Evolutionary conservation across 2,329 filamentous ascomycete species (phyloP), one percentile per base, ranked within the genome.

Genomic region (Penicillium verrucosum): DNA sequence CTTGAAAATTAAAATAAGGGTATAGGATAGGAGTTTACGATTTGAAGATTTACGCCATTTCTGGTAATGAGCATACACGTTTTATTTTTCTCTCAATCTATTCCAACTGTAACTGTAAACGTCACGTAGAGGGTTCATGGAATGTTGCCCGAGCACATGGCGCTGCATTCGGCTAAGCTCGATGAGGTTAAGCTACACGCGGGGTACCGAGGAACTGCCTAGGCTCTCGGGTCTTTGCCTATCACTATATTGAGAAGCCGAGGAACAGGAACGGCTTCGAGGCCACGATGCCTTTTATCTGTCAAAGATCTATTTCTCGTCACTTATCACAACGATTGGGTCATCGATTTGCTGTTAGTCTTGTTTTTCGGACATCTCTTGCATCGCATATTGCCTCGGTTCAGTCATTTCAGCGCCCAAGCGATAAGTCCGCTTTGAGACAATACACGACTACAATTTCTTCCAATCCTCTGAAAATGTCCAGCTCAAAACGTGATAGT

Each of bases 21-120:
- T 62, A 68, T 59, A 63, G 65, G 63, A 62, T 59, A 60, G 70
- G 69, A 72, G 70, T 72, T 68, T 63, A 62, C 45, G 60, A 65
- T 63, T 51, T 55, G 60, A 65, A 65, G 67, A 65, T 59, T 68
- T 62, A 60, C 53, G 54, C 57, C 50, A 56, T 63, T 60, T 57
- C 52, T 59, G 52, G 62, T 61, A 63, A 65, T 65, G 58, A 64
- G 55, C 52, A 65, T 40, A 52, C 16, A 51, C 11, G 48, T 56
- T 56, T 51, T 8, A 32, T 52, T 56, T 53, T 44, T 57, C 29
- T 56, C 50, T 47, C 18, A 25, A 42, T 40, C 14, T 25, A 27
- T 54, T 44, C 8, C 21, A 37, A 41, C 34, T 23, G 21, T 44
- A 60, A 41, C 34, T 23, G 21, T 44, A 60, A 40, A n/a, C 1